Evolutionary conservation across 768 basidiomycete genomes (phyloP), one percentile per base, ranked within the genome.

Genomic region (Trametes cubensis): DNA sequence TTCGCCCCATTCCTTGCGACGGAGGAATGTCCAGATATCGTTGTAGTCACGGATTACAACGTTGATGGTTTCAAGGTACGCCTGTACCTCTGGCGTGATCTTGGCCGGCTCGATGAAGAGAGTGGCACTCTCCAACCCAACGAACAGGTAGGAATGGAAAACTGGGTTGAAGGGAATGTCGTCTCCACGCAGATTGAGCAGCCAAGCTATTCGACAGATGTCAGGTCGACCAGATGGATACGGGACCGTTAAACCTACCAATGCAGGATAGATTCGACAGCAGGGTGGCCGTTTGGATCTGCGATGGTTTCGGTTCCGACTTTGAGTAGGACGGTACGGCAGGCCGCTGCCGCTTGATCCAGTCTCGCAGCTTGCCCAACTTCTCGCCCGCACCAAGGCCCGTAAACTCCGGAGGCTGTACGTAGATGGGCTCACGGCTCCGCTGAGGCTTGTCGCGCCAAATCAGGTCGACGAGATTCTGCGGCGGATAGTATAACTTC

Each of bases 81-180:
- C 77, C 52, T 76, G 70, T 0, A 88, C 84, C 2, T 88, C 83
- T 0, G 80, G 75, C 11, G 81, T 78, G 18, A 91, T 76, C 69
- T 96, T 92, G 56, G 73, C 73, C 42, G 76, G 67, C 64, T 95
- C 93, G 41, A 95, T 77, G 78, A 96, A 96, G 11, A 96, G 75
- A n/a, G 86, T 78, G 6, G 83, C 79, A n/a, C 72, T 73, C 14
- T 86, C 78, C 10, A 83, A 71, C 4, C 86, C 82, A 42, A 98
- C 80, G 68, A 88, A 91, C 20, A 95, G 75, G 71, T 96, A 98
- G 0, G 90, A 84, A 54, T 90, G 90, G 78, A 97, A 96, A 10
- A 98, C 83, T 0, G 96, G 96, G 71, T 93, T 95, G 79, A 86
- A 92, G 0, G 93, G 92, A 49, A 98, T 88, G 69, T 98, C 95